Base-by-base conservation (phyloP, 2,329 filamentous ascomycete genomes). In the Epichloe coenophiala region DNA sequence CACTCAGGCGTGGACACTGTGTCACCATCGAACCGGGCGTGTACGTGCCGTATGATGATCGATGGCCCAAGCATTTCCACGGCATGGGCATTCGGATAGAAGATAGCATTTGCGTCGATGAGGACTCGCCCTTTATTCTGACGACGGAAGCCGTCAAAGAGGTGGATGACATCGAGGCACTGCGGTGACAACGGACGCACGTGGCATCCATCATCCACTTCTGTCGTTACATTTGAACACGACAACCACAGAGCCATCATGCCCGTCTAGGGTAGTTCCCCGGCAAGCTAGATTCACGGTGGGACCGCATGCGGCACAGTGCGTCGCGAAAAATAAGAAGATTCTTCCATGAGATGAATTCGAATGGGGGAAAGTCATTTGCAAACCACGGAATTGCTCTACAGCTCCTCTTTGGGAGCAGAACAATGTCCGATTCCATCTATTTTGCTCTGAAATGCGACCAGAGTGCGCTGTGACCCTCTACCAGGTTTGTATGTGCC, bases 141-240 rank as follows among this genome's bases (percentile, higher is more conserved):
- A 94, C 88, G 0, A 84, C 83, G 0, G 91, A 96, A 67, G 93
- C 93, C 3, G 89, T 95, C 9, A 98, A 98, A 71, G 91, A 95
- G 69, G 75, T 94, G 53, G 85, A 79, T 45, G 88, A 95, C 64
- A 94, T 95, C 55, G 88, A 95, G 66, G 86, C 86, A 12, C 66
- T 94, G 45, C 57, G 63, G 52, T 61, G 53, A 59, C 7, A 3
- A 27, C 2, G 23, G 23, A 27, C 23, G 23, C 23, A 27, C 23
- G 23, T 27, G 23, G 23, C 6, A 3, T 27, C 23, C 23, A 27
- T 27, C 23, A 27, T 3, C 23, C 23, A 27, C 23, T 27, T 27
- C 23, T 27, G 23, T 27, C 23, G 23, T 3, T 27, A 8, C 23
- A 3, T 27, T 27, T 8, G 23, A 27, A 27, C 23, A 27, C 23